Percentiles rank a stretch among this genome's conserved stretches.
Conservation (phyloP, 2,329 filamentous ascomycete species). For the Ambrosiella beaveri region DNA sequence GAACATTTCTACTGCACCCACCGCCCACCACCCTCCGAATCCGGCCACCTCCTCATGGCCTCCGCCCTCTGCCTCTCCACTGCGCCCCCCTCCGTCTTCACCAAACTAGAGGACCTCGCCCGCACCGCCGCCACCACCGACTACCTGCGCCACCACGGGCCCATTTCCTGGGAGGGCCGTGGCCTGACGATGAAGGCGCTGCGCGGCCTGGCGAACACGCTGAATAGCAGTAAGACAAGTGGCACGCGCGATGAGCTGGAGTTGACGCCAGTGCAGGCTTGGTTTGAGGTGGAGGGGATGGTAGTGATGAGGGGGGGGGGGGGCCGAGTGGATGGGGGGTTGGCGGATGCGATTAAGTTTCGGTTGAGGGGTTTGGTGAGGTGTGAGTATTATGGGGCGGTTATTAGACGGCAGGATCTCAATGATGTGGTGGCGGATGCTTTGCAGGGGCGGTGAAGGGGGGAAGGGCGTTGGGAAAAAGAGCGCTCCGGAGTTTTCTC, state of each 20-base stretch:
- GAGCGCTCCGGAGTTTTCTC: not conserved
- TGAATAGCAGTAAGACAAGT: not conserved
- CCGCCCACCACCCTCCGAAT: not conserved
- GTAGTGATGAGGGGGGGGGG: not conserved
- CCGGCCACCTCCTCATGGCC: constrained; percentile 12
- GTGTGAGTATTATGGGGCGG: constrained; percentile 8
- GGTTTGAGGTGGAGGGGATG: constrained; percentile 10
- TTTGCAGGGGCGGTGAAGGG: not conserved
- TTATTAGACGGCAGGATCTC: constrained; percentile 6
- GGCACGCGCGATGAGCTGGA: constrained; percentile 2
- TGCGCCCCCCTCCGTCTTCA: constrained; percentile 6
- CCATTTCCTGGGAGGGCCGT: constrained; percentile 8
- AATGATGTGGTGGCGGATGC: constrained; percentile 10
- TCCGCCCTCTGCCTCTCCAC: constrained; percentile 9
- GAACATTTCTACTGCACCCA: constrained; percentile 6
- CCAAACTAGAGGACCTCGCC: constrained; percentile 8
- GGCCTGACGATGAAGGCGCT: constrained; percentile 8
- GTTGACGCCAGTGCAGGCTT: constrained; percentile 11
- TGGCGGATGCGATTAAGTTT: constrained; percentile 8
- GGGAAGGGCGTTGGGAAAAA: not conserved
- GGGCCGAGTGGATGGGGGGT: not conserved
- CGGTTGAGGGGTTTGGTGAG: not conserved
- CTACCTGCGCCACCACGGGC: constrained; percentile 1
- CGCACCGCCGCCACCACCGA: not conserved
- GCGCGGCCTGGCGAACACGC: constrained; percentile 1